Conservation (phyloP, 345 rosid genomes). For the Lepidium sativum region DNA sequence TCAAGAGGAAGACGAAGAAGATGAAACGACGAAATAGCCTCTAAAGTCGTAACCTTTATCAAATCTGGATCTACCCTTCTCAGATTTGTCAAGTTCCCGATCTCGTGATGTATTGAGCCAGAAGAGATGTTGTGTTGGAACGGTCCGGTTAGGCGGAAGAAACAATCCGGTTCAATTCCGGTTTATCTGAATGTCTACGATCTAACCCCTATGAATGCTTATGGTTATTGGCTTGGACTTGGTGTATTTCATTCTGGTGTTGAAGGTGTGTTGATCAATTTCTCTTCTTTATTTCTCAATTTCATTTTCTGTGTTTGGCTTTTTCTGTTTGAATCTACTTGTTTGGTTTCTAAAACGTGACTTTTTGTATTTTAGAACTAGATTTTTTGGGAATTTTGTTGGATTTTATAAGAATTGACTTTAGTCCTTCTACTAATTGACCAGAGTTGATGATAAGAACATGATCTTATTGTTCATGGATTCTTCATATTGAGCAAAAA, state of each 20-base stretch:
- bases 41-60: constrained; percentile 1
- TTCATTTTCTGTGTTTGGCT: constrained; percentile 2
- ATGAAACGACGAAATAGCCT: constrained; percentile 18
- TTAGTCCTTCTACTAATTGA: neutral
- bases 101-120: constrained; percentile 12
- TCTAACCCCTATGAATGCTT: constrained; percentile 84
- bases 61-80: constrained; percentile 18
- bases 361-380: neutral
- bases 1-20: constrained; percentile 5
- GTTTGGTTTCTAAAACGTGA: constrained; percentile 15
- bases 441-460: neutral
- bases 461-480: neutral
- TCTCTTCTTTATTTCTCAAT: neutral
- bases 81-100: neutral
- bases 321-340: constrained; percentile 3
- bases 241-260: constrained; percentile 97
- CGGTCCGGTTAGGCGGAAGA: constrained; percentile 45
- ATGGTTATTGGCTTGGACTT: constrained; percentile 95
- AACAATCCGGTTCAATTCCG: constrained; percentile 58
- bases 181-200: constrained; percentile 95
- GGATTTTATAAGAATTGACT: neutral
- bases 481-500: neutral
- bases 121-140: constrained; percentile 50
- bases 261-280: constrained; percentile 41
- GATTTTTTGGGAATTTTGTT: neutral